Percentiles rank a stretch among this genome's conserved stretches.
phyloP scores from a whole-genome alignment of 2,329 filamentous ascomycete species.

The Cladosporium sphaerospermum region DNA sequence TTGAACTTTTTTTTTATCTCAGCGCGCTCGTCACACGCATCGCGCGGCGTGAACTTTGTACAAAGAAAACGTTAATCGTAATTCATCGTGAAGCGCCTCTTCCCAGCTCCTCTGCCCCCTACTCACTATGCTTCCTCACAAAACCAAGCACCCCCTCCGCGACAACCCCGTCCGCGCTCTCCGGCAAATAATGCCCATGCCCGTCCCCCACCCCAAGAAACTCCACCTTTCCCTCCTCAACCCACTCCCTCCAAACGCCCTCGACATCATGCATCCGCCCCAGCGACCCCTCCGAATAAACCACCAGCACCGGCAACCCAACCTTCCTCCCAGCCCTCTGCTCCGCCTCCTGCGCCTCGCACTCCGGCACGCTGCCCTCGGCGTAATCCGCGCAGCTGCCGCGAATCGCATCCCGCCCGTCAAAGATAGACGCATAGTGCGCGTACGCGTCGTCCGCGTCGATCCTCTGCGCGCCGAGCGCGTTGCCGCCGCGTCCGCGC shows the following conservation, averaged over 20 bases:
- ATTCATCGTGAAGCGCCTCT: too few relatives aligned
- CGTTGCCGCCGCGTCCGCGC: conserved; percentile 22
- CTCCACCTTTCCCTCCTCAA: conserved; percentile 30
- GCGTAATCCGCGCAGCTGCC: conserved; percentile 45
- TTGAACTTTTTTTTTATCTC: neutral
- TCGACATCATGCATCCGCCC: conserved; percentile 39
- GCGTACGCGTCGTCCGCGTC: conserved; percentile 36
- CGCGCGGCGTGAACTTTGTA: too few relatives aligned
- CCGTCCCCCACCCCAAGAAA: conserved; percentile 31
- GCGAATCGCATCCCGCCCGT: conserved; percentile 36
- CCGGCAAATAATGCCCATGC: conserved; percentile 43
- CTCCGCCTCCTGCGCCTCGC: conserved; percentile 39
- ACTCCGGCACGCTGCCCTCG: conserved; percentile 39
- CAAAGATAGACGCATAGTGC: conserved; percentile 41
- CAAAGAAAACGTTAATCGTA: too few relatives aligned
- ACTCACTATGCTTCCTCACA: neutral
- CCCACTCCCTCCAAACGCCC: conserved; percentile 42
- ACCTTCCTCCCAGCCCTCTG: conserved; percentile 41
- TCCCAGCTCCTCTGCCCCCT: neutral
- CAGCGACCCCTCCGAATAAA: conserved; percentile 40
- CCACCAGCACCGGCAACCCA: conserved; percentile 35
- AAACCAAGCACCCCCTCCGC: conserved; percentile 20
- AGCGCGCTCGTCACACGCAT: too few relatives aligned
- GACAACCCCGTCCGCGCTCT: conserved; percentile 38
- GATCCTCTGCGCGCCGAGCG: conserved; percentile 26